Evolutionary conservation across 495 filamentous ascomycete species (phyloP), one percentile per base, ranked within the genome.

Genomic region (Mytilinidion resinicola): DNA sequence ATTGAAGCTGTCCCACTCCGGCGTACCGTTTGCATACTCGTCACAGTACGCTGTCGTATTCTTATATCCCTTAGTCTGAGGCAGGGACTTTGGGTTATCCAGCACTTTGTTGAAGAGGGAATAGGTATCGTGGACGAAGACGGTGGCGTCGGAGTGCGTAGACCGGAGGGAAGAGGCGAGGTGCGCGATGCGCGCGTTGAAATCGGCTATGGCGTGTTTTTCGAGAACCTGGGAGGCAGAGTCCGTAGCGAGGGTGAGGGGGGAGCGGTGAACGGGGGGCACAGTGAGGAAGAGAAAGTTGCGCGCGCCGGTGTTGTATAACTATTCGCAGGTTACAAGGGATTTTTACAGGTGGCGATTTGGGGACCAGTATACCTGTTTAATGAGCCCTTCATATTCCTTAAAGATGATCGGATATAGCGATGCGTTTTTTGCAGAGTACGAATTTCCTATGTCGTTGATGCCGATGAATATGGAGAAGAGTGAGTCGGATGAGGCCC

Each of bases 281-380:
- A 90, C 87, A 53, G 83, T 85, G 57, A 91, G 55, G 65, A 91
- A 80, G n/a, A 87, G 70, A 67, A 91, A 91, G 59, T 86, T 89
- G 50, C 87, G 79, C 6, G 82, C 87, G 0, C 89, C 89, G 17
- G 76, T 76, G 21, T 65, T 52, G 65, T 89, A 88, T 1, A 65
- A 25, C 46, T 49, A 42, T 17, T 30, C 6, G 2, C 25, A 2
- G 6, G 25, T 30, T 30, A 49, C 1, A 3, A 8, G 46, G 20
- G 21, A 0, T 21, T 11, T 20, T 49, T 5, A 25, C 15, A 9
- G 14, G 25, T 30, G 25, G 25, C 6, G 6, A 6, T 30, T 2
- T 30, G 25, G 3, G 25, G 25, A 6, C 6, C 25, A 3, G 25
- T 30, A 17, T 14, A 87, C 66, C 55, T 84, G 59, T 58, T 84